Conservation (phyloP, 2,329 filamentous ascomycete genomes). For the Ascochyta fabae region DNA sequence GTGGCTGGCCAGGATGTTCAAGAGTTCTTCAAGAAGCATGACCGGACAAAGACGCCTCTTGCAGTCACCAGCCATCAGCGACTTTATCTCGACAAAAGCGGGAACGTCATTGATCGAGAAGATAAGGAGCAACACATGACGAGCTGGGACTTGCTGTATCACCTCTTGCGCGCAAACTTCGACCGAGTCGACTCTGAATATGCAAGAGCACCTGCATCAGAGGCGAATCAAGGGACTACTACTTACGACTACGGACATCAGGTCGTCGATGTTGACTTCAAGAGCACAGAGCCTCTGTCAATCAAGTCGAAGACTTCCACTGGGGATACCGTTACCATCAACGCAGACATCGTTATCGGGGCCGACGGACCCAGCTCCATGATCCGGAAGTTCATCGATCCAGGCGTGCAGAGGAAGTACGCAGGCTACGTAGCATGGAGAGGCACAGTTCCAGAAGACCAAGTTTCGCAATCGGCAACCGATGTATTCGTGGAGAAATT, state of each 20-base stretch:
- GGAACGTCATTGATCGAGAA: conserved; percentile 27
- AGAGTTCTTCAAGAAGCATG: conserved; percentile 31
- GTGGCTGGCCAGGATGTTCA: conserved; percentile 31
- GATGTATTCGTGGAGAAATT: conserved; percentile 28
- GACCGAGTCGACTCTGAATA: conserved; percentile 33
- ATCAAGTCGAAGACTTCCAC: conserved; percentile 10
- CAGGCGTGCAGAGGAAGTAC: conserved; percentile 25
- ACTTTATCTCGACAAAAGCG: conserved; percentile 29
- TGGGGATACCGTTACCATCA: conserved; percentile 10
- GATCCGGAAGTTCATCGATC: conserved; percentile 24
- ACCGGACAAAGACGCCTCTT: conserved; percentile 26
- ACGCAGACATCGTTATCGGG: conserved; percentile 31
- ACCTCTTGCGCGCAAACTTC: conserved; percentile 34
- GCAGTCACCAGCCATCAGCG: conserved; percentile 27
- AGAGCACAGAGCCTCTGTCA: not conserved
- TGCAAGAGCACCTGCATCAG: conserved; percentile 16
- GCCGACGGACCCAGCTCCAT: conserved; percentile 36
- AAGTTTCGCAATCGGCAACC: conserved; percentile 20
- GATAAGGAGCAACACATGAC: conserved; percentile 34
- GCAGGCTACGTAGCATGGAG: conserved; percentile 39
- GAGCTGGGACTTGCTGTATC: conserved; percentile 40
- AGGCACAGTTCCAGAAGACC: conserved; percentile 32
- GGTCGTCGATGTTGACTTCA: conserved; percentile 21
- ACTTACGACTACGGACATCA: conserved; percentile 30
- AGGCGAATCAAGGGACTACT: conserved; percentile 20